Evolutionary conservation across 2,329 filamentous ascomycete species (phyloP).

Genomic region (Basipetospora chlamydospora): DNA sequence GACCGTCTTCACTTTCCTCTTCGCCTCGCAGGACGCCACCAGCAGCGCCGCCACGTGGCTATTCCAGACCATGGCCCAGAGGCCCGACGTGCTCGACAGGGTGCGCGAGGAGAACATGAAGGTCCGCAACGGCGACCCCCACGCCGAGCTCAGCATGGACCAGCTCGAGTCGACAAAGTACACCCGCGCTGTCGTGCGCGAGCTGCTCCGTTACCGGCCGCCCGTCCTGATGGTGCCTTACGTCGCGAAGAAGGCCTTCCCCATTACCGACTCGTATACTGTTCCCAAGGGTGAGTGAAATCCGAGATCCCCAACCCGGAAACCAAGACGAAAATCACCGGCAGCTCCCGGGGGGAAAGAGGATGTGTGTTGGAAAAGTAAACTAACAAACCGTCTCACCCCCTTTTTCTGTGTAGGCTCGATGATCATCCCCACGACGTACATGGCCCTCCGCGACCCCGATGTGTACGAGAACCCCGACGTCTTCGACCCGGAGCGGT

Average conservation of each 20-base stretch:
- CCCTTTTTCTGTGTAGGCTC: slow-evolving; percentile 36
- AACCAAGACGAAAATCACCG: too few relatives aligned
- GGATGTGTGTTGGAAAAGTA: too few relatives aligned
- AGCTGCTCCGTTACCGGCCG: slow-evolving; percentile 84
- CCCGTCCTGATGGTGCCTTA: slow-evolving; percentile 97
- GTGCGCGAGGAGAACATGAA: slow-evolving; percentile 81
- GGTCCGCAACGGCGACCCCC: slow-evolving; percentile 58
- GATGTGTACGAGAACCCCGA: slow-evolving; percentile 88
- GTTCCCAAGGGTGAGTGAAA: slow-evolving; percentile 69
- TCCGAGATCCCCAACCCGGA: too few relatives aligned
- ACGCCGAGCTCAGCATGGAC: slow-evolving; percentile 62
- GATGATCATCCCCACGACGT: slow-evolving; percentile 89
- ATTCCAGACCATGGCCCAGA: slow-evolving; percentile 86
- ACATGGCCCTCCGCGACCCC: slow-evolving; percentile 79
- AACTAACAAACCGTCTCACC: slow-evolving; percentile 9
- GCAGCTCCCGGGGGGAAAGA: too few relatives aligned
- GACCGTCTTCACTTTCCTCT: slow-evolving; percentile 91
- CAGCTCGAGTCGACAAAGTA: slow-evolving; percentile 79
- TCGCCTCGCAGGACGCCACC: slow-evolving; percentile 94
- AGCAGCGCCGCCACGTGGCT: slow-evolving; percentile 89
- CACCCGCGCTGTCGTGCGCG: slow-evolving; percentile 81
- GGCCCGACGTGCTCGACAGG: slow-evolving; percentile 80
- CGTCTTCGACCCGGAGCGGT: slow-evolving; percentile 77
- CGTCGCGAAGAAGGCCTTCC: slow-evolving; percentile 86
- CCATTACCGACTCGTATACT: slow-evolving; percentile 77